Base-by-base conservation (phyloP, 2,329 filamentous ascomycete species). In the Trichoderma semiorbis region DNA sequence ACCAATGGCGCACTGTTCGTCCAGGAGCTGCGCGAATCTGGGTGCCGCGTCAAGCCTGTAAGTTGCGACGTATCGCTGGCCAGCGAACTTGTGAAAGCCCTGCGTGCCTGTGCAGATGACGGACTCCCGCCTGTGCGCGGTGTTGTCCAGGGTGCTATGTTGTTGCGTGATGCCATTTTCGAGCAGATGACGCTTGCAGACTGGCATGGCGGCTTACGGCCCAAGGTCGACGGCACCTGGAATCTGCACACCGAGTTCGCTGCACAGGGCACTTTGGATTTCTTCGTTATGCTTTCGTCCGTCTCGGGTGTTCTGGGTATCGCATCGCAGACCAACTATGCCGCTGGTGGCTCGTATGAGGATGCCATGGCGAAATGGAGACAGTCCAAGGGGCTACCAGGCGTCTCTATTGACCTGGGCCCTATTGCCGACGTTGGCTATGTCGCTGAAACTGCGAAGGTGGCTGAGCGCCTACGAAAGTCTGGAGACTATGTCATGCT, bases 251-350 rank as follows among this genome's bases (percentile, higher is more conserved):
- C 28, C 57, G 66, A 55, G 32, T 30, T 73, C 26, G 30, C 28
- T 30, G 47, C 70, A 1, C 72, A 39, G 1, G 16, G 11, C 16
- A 43, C 53, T 18, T 53, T 73, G 5, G 72, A 73, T 39, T 72
- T 73, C 64, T 72, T 73, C 14, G 50, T 73, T 18, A n/a, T 69
- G 5, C 58, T 72, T 8, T 68, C 69, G 7, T 73, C 72, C 10
- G 18, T 72, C 14, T 60, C 63, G 14, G 69, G 72, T 5, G 43
- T 71, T 32, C 24, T 68, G 7, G 72, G 72, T 3, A 47, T 21
- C 57, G 7, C 16, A 14, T 55, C 61, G 1, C 72, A 73, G 39
- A 63, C 58, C 18, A 69, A 72, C 64, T 73, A 73, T 30, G 64
- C 69, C 11, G 72, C 72, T 8, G 72, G 63, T 21, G 71, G 71